Conservation (phyloP, 2,329 filamentous ascomycete species). For the Diaporthe vexans region DNA sequence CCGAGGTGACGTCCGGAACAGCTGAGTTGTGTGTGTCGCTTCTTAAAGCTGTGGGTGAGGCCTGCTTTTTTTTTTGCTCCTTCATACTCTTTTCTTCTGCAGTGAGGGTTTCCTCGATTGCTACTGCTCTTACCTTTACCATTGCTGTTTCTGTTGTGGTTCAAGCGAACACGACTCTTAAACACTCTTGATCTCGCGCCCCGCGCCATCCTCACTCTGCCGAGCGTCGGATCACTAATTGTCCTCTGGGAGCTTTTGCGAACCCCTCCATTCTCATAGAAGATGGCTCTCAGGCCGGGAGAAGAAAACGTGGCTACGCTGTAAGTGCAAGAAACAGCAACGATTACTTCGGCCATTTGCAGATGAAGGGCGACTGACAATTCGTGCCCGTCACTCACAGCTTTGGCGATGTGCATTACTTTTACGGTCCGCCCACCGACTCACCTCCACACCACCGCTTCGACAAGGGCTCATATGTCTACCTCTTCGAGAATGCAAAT, state of each 20-base stretch:
- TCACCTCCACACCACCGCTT: constrained; percentile 85
- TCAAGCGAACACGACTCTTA: constrained; percentile 1
- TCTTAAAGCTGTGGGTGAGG: constrained; percentile 28
- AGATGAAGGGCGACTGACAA: constrained; percentile 45
- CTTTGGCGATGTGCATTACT: constrained; percentile 85
- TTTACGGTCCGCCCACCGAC: constrained; percentile 76
- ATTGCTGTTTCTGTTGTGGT: neutral
- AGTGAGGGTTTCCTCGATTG: neutral
- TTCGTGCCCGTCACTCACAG: constrained; percentile 57
- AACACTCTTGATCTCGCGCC: neutral
- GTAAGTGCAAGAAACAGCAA: constrained; percentile 49
- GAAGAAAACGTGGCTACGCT: constrained; percentile 64
- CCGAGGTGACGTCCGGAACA: constrained; percentile 30
- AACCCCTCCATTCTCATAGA: neutral
- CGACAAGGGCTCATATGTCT: constrained; percentile 84
- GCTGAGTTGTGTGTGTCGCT: constrained; percentile 14
- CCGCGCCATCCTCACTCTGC: neutral
- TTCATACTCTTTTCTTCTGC: neutral
- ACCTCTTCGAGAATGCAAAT: constrained; percentile 81
- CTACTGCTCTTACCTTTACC: neutral
- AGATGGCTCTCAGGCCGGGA: constrained; percentile 60
- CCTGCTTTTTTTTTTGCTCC: neutral
- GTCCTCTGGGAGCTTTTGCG: neutral
- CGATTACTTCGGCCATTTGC: too few species aligned
- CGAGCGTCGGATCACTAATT: neutral